Evolutionary conservation across 306 rosid genomes (phyloP).

Genomic region (Adenanthera pavonina): DNA sequence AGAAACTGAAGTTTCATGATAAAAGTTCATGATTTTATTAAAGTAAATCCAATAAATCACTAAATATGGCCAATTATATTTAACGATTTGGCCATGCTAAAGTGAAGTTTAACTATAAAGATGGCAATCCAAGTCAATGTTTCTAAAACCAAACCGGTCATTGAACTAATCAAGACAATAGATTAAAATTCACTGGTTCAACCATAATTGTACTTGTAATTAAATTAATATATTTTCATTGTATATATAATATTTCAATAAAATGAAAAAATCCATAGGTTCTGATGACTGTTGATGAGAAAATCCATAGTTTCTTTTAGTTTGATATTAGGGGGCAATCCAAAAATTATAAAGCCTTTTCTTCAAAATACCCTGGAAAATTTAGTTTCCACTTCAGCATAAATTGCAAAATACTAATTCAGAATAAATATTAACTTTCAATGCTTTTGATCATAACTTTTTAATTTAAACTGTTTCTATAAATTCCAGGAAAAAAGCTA

Average conservation of each 20-base stretch:
- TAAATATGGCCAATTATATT: not conserved
- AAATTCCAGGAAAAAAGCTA: too few species aligned
- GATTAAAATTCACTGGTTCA: too few species aligned
- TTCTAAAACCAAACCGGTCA: too few species aligned
- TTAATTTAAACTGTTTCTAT: too few species aligned
- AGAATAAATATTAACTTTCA: not conserved
- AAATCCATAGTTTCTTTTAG: not conserved
- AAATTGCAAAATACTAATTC: not conserved
- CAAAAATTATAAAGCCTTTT: not conserved
- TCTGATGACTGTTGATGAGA: not conserved
- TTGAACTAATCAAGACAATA: too few species aligned
- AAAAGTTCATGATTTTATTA: not conserved
- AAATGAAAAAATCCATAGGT: too few species aligned
- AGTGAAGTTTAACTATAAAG: not conserved
- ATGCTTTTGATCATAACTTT: not conserved
- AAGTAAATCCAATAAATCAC: not conserved
- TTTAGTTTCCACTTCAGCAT: not conserved
- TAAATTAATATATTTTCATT: too few species aligned
- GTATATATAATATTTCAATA: too few species aligned
- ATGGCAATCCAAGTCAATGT: not conserved
- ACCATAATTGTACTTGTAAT: too few species aligned
- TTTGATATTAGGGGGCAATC: not conserved
- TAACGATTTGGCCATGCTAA: not conserved
- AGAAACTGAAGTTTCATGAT: constrained; percentile 3
- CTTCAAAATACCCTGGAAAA: not conserved